Evolutionary conservation across 1,284 basidiomycete genomes (phyloP), one percentile per base, ranked within the genome.

Genomic region (Stygiomarasmius scandens): DNA sequence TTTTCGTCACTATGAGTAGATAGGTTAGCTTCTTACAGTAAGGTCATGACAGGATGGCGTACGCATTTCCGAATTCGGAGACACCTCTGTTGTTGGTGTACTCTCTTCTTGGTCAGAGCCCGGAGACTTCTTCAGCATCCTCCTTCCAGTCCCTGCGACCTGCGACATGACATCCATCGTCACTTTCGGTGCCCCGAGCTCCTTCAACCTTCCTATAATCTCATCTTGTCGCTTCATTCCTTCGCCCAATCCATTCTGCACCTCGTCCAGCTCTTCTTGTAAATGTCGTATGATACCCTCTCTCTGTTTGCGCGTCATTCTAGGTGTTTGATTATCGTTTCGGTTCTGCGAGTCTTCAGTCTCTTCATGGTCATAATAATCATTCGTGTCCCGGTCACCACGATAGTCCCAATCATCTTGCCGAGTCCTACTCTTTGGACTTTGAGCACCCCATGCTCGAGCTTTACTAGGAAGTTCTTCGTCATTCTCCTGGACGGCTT

Each of bases 171-270:
- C 51, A n/a, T 27, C 46, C 38, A 48, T 19, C 19, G 10, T 54
- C 53, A 14, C 51, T 22, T 52, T 54, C 41, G 34, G 49, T 1
- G 63, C 64, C 32, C 62, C 59, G 34, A 69, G 58, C 12, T 55
- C 46, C 25, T 64, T 63, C 54, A 78, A 63, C 23, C 74, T 66
- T 1, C 64, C 60, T 14, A 74, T 22, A 38, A 77, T 64, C 9
- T 54, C 58, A 0, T 62, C 58, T 52, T 78, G 74, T 20, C 68
- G 68, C 12, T 67, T 71, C 22, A 72, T 63, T 2, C 64, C 65
- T 0, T 71, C 71, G 12, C 71, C 66, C 25, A 76, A 67, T 58
- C 73, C 67, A 25, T 71, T 61, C 9, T 74, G 71, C 23, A 75
- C 64, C 46, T 70, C 68, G 64, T 67, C 70, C 22, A 77, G 56